A percentile compares a stretch with the other conserved stretches of the same genome.
These are phyloP conservation scores for Starmerella sirachaensis DNA, from an alignment of 805 yeast genomes.

Conservation along the genomic window DNA sequence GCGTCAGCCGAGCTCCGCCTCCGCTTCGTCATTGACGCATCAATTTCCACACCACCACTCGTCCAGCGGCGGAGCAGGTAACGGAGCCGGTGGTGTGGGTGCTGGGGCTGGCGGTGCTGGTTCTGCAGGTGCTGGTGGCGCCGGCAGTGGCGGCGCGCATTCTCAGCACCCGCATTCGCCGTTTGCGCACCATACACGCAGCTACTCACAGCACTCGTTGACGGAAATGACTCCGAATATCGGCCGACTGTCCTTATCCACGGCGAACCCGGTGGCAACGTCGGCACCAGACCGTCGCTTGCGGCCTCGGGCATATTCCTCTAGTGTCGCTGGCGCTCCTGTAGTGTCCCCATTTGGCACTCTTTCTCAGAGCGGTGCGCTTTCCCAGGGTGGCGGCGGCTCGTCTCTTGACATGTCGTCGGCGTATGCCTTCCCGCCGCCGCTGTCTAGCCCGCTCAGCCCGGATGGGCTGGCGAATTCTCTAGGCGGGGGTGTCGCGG, in stretches of 20 bases:
- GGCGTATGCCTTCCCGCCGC: constrained; percentile 17
- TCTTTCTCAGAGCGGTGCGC: too few relatives aligned
- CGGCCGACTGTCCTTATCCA: constrained; percentile 8
- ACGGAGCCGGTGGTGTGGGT: neutral
- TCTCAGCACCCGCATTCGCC: too few relatives aligned
- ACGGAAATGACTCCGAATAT: constrained; percentile 6
- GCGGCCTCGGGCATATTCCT: constrained; percentile 16
- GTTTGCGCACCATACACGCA: constrained; percentile 9
- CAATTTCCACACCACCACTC: too few relatives aligned
- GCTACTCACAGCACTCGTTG: constrained; percentile 16
- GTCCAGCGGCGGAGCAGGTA: neutral
- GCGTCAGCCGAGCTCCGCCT: too few relatives aligned
- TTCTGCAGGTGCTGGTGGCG: too few relatives aligned
- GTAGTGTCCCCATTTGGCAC: neutral
- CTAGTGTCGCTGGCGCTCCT: constrained; percentile 3
- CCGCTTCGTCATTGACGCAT: too few relatives aligned
- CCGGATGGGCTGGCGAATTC: constrained; percentile 11
- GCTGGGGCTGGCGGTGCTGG: too few relatives aligned
- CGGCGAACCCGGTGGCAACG: neutral
- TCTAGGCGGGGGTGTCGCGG: neutral
- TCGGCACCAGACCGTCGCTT: neutral
- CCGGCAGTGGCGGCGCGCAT: too few relatives aligned
- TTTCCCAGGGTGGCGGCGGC: too few relatives aligned
- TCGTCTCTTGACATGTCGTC: neutral
- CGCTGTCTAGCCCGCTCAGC: constrained; percentile 19